Percentiles rank a stretch among this genome's conserved stretches.
phyloP scores from a whole-genome alignment of 2,329 filamentous ascomycete genomes.

The Fusarium sp. region DNA sequence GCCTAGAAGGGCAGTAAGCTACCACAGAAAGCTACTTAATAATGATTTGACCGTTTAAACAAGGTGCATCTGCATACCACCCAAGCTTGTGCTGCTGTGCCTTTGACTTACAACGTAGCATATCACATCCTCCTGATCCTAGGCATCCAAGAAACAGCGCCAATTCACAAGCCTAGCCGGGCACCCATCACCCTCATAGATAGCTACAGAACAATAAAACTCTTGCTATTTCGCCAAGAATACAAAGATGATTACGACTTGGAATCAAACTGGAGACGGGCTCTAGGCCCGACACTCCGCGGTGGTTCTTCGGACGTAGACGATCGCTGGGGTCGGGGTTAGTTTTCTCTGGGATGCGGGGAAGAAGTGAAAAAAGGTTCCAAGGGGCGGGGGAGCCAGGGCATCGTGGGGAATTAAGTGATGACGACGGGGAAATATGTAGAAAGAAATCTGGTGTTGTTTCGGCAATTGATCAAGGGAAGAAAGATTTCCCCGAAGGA shows the following conservation, averaged over 20 bases:
- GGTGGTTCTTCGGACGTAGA: slow-evolving; percentile 28
- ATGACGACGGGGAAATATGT: neutral
- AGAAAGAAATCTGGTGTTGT: neutral
- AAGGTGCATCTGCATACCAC: slow-evolving; percentile 17
- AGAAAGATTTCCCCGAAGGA: neutral
- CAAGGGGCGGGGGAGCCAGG: slow-evolving; percentile 4
- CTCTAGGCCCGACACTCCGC: slow-evolving; percentile 34
- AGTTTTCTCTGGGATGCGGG: slow-evolving; percentile 20
- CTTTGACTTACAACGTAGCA: neutral
- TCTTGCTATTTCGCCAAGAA: slow-evolving; percentile 14
- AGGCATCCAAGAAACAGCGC: neutral
- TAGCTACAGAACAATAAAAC: neutral
- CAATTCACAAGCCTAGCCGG: neutral
- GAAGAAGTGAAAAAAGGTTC: slow-evolving; percentile 9
- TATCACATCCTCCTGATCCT: neutral
- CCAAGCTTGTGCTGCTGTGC: neutral
- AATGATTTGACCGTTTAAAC: slow-evolving; percentile 14
- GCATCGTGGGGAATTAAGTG: slow-evolving; percentile 21
- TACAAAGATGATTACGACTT: neutral
- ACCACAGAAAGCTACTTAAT: neutral
- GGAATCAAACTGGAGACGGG: slow-evolving; percentile 19
- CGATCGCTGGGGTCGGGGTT: slow-evolving; percentile 25
- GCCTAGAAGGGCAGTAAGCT: slow-evolving; percentile 26
- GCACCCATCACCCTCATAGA: neutral
- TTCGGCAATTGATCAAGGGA: slow-evolving; percentile 4